Evolutionary conservation across 192 early-diverging fungal species (phyloP).

Genomic region (Coemansia sp.): DNA sequence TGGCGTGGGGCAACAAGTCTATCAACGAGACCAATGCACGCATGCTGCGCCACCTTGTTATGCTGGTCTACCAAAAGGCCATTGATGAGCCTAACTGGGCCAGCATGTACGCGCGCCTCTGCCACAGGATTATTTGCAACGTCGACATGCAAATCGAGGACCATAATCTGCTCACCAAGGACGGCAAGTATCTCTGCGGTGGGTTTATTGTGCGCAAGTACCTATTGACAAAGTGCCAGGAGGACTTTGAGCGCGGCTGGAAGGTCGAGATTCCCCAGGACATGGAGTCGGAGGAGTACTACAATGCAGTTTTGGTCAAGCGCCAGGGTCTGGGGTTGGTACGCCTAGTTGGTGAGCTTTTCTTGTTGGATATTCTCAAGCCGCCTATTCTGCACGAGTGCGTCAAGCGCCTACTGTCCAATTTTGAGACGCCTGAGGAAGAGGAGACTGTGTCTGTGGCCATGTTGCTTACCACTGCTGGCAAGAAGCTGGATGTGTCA

Average conservation of each 20-base stretch:
- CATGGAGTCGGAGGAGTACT: slow-evolving; percentile 77
- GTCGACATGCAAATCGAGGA: slow-evolving; percentile 60
- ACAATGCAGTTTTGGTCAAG: slow-evolving; percentile 85
- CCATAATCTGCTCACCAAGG: slow-evolving; percentile 39
- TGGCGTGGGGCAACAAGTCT: slow-evolving; percentile 71
- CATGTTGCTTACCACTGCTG: slow-evolving; percentile 88
- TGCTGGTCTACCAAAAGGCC: slow-evolving; percentile 91
- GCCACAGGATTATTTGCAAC: slow-evolving; percentile 71
- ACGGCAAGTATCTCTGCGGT: slow-evolving; percentile 56
- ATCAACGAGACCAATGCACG: slow-evolving; percentile 63
- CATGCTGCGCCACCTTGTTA: slow-evolving; percentile 79
- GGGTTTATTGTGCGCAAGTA: slow-evolving; percentile 83
- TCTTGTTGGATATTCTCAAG: slow-evolving; percentile 83
- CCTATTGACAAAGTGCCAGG: slow-evolving; percentile 90
- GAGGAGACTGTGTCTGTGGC: slow-evolving; percentile 92
- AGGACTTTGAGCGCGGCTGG: slow-evolving; percentile 89
- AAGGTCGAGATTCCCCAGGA: slow-evolving; percentile 77
- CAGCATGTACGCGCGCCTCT: slow-evolving; percentile 84
- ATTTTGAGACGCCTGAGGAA: slow-evolving; percentile 78
- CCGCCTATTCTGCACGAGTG: slow-evolving; percentile 95
- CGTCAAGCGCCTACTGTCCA: slow-evolving; percentile 73
- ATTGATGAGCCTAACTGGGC: slow-evolving; percentile 90
- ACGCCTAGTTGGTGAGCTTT: slow-evolving; percentile 92
- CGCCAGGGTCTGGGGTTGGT: slow-evolving; percentile 91
- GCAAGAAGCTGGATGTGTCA: slow-evolving; percentile 72